Base-by-base conservation (phyloP, 495 filamentous ascomycete genomes). In the Penicillium cinerascens region DNA sequence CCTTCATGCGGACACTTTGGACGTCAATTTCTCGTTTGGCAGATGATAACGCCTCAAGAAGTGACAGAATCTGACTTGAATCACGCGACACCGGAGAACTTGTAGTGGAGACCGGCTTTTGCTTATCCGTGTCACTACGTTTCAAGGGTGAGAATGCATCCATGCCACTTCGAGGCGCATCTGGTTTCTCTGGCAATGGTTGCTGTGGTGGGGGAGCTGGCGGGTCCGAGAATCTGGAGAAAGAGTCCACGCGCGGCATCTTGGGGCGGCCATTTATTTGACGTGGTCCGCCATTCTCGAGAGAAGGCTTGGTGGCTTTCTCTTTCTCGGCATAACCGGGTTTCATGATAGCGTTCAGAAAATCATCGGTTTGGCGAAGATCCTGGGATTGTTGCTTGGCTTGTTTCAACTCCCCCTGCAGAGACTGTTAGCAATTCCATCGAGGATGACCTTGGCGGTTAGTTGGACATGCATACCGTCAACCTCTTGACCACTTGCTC, bases 401-500 rank as follows among this genome's bases (percentile, higher is more conserved):
- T 55, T 83, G 82, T 61, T 88, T 88, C 76, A 97, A 83, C 67
- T 98, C 93, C 56, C 79, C 76, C 93, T 98, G 37, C n/a, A n/a
- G n/a, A n/a, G n/a, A n/a, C n/a, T n/a, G n/a, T n/a, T n/a, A n/a
- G n/a, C n/a, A n/a, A n/a, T n/a, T n/a, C n/a, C n/a, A n/a, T n/a
- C n/a, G n/a, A n/a, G n/a, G n/a, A n/a, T n/a, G n/a, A n/a, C n/a
- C n/a, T n/a, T n/a, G n/a, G n/a, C n/a, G n/a, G n/a, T n/a, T n/a
- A n/a, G n/a, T n/a, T n/a, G n/a, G n/a, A n/a, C n/a, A n/a, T n/a
- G n/a, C n/a, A 79, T 81, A 97, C 93, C 56, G 89, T 89, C 38
- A 98, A 80, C 64, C 85, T 87, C 68, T 97, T 97, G 27, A 96
- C 89, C 33, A 98, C 89, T 55, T 96, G 89, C 60, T 98, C 93